Percentiles rank a stretch among this genome's conserved stretches.
Evolutionary conservation across 2,329 filamentous ascomycete genomes (phyloP).

Genomic region (Nemania sp.): DNA sequence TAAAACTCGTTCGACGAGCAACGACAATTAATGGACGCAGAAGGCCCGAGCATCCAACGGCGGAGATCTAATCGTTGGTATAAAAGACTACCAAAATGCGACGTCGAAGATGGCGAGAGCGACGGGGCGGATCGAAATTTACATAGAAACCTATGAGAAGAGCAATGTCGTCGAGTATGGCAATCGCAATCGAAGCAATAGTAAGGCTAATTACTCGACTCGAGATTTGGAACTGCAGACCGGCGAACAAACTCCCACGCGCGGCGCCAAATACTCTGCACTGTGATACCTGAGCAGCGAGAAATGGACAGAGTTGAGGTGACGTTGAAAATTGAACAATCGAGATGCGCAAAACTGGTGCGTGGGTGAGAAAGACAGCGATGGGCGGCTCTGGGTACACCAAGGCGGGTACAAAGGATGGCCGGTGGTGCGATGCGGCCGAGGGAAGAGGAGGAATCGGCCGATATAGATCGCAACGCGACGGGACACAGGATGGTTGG

Average conservation of each 20-base stretch:
- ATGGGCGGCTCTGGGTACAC: slow-evolving; percentile 10
- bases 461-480: slow-evolving; percentile 12
- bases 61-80: slow-evolving; percentile 24
- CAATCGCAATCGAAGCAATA: slow-evolving; percentile 22
- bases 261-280: slow-evolving; percentile 14
- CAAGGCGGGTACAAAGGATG: slow-evolving; percentile 18
- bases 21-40: slow-evolving; percentile 31
- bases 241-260: slow-evolving; percentile 1
- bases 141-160: slow-evolving; percentile 31
- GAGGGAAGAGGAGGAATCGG: slow-evolving; percentile 14
- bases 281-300: slow-evolving; percentile 18
- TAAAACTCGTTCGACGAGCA: slow-evolving; percentile 32
- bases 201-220: neutral
- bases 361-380: slow-evolving; percentile 7
- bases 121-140: slow-evolving; percentile 29
- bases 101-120: slow-evolving; percentile 24
- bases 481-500: slow-evolving; percentile 12
- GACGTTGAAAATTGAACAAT: slow-evolving; percentile 19
- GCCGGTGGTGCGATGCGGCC: slow-evolving; percentile 4
- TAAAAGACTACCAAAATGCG: slow-evolving; percentile 29
- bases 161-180: slow-evolving; percentile 8
- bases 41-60: slow-evolving; percentile 30
- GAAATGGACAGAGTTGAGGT: slow-evolving; percentile 15
- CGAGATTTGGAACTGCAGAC: too few relatives aligned
- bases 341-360: slow-evolving; percentile 16